These are phyloP conservation scores for Trichoderma hamatum DNA, from an alignment of 2,329 filamentous ascomycete species.

Conservation along the genomic window DNA sequence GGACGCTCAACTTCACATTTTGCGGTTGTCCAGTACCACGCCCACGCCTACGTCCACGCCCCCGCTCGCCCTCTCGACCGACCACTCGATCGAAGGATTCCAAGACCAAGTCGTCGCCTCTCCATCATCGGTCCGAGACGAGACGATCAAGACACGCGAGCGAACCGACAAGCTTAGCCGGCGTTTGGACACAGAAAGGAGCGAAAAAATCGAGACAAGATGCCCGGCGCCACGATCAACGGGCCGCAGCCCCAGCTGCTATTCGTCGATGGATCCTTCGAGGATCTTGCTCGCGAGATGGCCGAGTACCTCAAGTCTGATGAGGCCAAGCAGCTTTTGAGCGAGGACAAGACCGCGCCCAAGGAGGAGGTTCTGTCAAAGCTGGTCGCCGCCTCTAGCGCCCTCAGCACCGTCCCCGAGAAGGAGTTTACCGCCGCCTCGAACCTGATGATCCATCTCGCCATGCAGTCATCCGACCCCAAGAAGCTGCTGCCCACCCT, in stretches of 20 bases:
- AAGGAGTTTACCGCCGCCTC: conserved; percentile 96
- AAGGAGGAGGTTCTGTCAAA: conserved; percentile 89
- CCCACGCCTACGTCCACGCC: conserved; percentile 28
- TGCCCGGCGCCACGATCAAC: conserved; percentile 44
- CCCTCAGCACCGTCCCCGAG: conserved; percentile 84
- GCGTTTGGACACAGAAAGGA: conserved; percentile 26
- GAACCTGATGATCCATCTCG: conserved; percentile 93
- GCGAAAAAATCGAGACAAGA: conserved; percentile 30
- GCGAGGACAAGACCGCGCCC: conserved; percentile 65
- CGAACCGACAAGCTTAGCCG: conserved; percentile 8
- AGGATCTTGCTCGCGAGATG: conserved; percentile 92
- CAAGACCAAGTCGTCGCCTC: conserved; percentile 5
- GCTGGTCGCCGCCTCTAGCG: conserved; percentile 77
- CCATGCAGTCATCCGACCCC: conserved; percentile 81
- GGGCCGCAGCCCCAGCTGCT: conserved; percentile 61
- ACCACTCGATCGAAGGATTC: conserved; percentile 24
- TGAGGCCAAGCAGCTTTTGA: conserved; percentile 73
- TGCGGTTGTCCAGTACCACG: conserved; percentile 33
- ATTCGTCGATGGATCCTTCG: conserved; percentile 88
- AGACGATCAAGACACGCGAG: conserved; percentile 27
- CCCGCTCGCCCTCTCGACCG: conserved; percentile 29
- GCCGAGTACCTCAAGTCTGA: conserved; percentile 89
- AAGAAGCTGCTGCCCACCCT: conserved; percentile 85
- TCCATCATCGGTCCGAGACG: conserved; percentile 6
- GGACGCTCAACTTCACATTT: conserved; percentile 37